Evolutionary conservation across 345 rosid species (phyloP).

Genomic region (Chamaenerion angustifolium): DNA sequence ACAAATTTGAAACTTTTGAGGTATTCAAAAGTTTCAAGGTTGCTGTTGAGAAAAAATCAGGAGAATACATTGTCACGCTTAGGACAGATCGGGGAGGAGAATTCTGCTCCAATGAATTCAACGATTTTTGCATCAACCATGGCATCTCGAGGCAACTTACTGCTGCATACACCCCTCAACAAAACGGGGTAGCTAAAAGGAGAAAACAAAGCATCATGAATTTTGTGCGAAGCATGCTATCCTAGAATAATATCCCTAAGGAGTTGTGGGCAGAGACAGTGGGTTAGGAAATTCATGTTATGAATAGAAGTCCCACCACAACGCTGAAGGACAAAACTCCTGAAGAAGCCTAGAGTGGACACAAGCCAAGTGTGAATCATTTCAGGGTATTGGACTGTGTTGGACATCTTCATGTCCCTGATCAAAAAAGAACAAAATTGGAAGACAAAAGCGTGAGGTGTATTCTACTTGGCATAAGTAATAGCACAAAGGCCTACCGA

Average conservation of each 20-base stretch:
- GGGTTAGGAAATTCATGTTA: neutral
- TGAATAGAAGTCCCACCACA: neutral
- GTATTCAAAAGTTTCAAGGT: neutral
- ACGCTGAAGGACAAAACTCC: neutral
- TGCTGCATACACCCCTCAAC: slow-evolving; percentile 1
- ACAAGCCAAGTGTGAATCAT: neutral
- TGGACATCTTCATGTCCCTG: neutral
- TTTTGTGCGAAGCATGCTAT: neutral
- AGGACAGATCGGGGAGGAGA: neutral
- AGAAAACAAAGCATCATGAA: neutral
- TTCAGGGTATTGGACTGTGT: no score
- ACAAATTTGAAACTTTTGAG: neutral
- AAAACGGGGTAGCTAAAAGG: neutral
- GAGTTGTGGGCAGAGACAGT: neutral
- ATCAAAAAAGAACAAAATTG: neutral
- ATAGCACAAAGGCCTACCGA: neutral
- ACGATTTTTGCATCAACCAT: neutral
- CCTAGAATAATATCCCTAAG: neutral
- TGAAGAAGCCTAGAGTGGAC: neutral
- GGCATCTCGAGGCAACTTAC: neutral
- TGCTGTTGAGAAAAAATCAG: neutral
- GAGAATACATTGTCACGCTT: neutral
- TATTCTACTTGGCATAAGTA: neutral
- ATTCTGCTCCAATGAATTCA: neutral
- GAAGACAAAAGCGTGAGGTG: neutral